Evolutionary conservation across 768 basidiomycete genomes (phyloP).

Genomic region (Auricularia cornea): DNA sequence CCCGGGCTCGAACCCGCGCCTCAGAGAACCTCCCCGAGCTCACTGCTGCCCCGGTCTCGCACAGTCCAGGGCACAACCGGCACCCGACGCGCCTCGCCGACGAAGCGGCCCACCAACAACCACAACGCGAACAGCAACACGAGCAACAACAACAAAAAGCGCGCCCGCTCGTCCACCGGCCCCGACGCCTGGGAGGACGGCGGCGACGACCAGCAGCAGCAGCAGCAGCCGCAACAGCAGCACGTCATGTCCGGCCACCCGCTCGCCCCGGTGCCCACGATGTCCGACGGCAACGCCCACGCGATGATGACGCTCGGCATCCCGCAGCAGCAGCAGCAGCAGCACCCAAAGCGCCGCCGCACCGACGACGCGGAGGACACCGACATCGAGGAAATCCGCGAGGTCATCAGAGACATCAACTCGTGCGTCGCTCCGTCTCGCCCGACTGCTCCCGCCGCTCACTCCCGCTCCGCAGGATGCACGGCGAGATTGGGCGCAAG

Average conservation of each 20-base stretch:
- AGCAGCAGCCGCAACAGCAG: no score
- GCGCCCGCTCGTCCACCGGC: background rate
- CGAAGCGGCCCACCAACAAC: background rate
- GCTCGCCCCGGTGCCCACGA: background rate
- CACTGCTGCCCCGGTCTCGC: no score
- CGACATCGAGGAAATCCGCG: background rate
- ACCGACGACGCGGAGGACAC: background rate
- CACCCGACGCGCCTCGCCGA: background rate
- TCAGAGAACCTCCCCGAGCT: background rate
- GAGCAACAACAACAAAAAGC: background rate
- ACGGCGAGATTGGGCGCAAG: background rate
- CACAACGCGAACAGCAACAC: background rate
- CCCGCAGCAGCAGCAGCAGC: background rate
- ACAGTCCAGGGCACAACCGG: background rate
- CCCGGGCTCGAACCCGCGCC: background rate
- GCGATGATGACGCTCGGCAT: background rate
- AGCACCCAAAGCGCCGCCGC: background rate
- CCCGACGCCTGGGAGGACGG: background rate
- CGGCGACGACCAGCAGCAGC: background rate
- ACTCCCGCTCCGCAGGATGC: background rate
- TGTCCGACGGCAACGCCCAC: no score
- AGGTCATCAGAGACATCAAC: conserved; percentile 1
- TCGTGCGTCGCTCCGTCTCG: background rate
- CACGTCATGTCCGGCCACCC: background rate
- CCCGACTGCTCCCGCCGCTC: background rate